Percentiles rank a stretch among this genome's conserved stretches.
Conservation (phyloP, 441 rosid species). For the Erodium trifolium region DNA sequence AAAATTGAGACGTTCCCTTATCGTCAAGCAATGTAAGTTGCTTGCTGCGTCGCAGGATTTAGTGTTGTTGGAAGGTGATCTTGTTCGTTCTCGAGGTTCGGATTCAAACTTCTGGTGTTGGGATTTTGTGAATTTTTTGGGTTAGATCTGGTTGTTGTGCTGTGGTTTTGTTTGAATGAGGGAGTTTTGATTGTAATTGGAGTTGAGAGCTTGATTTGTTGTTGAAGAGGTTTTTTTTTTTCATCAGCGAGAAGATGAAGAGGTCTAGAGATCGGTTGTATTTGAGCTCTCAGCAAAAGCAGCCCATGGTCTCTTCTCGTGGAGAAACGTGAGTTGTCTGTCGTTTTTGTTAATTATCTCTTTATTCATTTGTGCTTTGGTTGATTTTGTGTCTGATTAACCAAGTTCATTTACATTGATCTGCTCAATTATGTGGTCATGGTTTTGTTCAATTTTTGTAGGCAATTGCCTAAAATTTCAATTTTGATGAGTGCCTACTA, state of each 20-base stretch:
- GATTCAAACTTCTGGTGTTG: constrained; percentile 19
- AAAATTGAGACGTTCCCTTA: constrained; percentile 26
- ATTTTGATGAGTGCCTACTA: constrained; percentile 17
- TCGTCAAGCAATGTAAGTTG: constrained; percentile 37
- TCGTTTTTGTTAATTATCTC: constrained; percentile 2
- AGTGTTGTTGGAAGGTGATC: constrained; percentile 21
- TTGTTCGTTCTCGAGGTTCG: constrained; percentile 15
- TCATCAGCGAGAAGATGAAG: constrained; percentile 43
- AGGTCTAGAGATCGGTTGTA: constrained; percentile 65
- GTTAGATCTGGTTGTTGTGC: constrained; percentile 39
- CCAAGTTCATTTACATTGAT: constrained; percentile 21
- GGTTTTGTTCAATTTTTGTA: constrained; percentile 13
- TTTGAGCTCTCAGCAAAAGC: constrained; percentile 44
- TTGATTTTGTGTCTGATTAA: not conserved
- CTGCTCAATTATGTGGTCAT: constrained; percentile 12
- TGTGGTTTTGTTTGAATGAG: constrained; percentile 12
- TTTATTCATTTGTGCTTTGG: not conserved
- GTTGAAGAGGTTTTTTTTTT: constrained; percentile 21
- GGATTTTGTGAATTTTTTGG: constrained; percentile 8
- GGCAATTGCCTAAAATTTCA: constrained; percentile 11
- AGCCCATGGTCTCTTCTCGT: constrained; percentile 51
- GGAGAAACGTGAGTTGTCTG: constrained; percentile 60
- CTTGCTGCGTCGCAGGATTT: constrained; percentile 23
- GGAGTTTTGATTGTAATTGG: constrained; percentile 24
- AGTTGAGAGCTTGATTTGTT: constrained; percentile 35